phyloP scores from a whole-genome alignment of 176 grass and related monocot genomes.

The Oryza brachyantha region DNA sequence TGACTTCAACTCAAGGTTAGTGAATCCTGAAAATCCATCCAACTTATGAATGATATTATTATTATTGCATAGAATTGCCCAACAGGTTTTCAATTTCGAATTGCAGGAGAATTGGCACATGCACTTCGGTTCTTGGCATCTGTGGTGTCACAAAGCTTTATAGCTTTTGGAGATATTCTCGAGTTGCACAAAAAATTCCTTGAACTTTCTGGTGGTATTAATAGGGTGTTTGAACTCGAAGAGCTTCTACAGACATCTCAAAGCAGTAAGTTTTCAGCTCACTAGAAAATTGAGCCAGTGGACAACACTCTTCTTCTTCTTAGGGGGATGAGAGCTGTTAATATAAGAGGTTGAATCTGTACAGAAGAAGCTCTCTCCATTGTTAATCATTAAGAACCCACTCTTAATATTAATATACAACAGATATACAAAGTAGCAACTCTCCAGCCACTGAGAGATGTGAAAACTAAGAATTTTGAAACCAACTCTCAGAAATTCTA shows the following conservation, averaged over 20 bases:
- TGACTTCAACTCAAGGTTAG: constrained; percentile 81
- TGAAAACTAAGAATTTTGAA: not conserved
- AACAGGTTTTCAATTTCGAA: constrained; percentile 8
- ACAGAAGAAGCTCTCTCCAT: no score
- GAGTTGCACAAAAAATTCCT: constrained; percentile 90
- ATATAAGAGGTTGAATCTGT: no score
- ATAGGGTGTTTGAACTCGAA: constrained; percentile 95
- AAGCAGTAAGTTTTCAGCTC: constrained; percentile 56
- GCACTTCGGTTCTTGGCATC: constrained; percentile 92
- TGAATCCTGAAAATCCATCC: not conserved
- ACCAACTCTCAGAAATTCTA: not conserved
- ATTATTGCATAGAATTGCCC: constrained; percentile 13
- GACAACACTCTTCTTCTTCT: not conserved
- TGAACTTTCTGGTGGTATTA: constrained; percentile 93
- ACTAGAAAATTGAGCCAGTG: not conserved
- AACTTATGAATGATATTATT: not conserved
- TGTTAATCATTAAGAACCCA: not conserved
- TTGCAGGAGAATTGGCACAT: constrained; percentile 89
- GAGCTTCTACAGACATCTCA: constrained; percentile 87
- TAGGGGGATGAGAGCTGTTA: not conserved
- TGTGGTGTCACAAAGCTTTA: constrained; percentile 95
- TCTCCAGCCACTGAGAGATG: not conserved
- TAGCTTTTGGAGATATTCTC: constrained; percentile 97
- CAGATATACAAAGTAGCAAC: not conserved
- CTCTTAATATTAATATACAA: not conserved